Evolutionary conservation across 179 eudicot species (phyloP).

Genomic region (Vitellaria paradoxa): DNA sequence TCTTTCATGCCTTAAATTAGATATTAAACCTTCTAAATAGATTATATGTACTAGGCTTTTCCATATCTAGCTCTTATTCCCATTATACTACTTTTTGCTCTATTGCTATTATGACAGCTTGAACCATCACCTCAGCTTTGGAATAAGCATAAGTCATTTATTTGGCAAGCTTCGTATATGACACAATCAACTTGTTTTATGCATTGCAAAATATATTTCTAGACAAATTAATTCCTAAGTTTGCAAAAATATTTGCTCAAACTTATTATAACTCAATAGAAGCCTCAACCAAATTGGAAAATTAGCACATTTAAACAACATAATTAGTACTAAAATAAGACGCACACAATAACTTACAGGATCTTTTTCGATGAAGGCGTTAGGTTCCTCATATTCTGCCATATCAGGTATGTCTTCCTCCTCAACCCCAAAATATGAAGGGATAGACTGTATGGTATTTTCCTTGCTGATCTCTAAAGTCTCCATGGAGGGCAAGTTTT

Average conservation of each 20-base stretch:
- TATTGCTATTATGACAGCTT: background rate
- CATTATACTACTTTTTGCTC: too few species aligned
- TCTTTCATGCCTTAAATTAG: too few species aligned
- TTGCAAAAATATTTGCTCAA: background rate
- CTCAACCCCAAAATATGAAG: constrained; percentile 86
- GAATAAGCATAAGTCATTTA: background rate
- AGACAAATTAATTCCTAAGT: background rate
- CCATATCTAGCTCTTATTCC: too few species aligned
- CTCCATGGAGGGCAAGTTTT: constrained; percentile 90
- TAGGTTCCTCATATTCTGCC: constrained; percentile 80
- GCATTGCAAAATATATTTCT: background rate
- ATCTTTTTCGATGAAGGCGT: constrained; percentile 71
- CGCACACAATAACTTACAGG: constrained; percentile 33
- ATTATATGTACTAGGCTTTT: too few species aligned
- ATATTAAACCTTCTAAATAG: too few species aligned
- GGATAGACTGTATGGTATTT: constrained; percentile 62
- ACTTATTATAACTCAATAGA: background rate
- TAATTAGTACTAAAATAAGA: background rate
- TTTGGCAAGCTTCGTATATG: background rate
- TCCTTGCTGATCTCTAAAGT: constrained; percentile 66
- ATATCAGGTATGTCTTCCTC: constrained; percentile 95
- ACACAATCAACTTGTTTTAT: background rate
- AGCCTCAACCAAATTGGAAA: background rate
- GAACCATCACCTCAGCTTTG: background rate
- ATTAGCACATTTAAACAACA: background rate